A percentile compares a stretch with the other conserved stretches of the same genome.
phyloP scores from a whole-genome alignment of 208 protist genomes.

The Trypanosoma grayi region DNA sequence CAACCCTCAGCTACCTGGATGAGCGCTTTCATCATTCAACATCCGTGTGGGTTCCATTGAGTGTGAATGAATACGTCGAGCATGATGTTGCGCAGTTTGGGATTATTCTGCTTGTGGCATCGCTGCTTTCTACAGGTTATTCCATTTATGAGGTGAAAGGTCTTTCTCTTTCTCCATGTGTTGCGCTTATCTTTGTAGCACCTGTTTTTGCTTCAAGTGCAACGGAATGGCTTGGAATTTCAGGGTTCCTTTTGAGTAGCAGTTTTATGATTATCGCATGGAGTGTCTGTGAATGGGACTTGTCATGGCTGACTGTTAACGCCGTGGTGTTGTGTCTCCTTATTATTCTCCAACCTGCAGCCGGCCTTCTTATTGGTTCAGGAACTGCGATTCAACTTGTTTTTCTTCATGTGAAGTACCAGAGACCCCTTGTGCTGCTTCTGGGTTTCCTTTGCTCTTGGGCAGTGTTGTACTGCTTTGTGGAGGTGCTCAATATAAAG shows the following conservation, averaged over 20 bases:
- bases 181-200: constrained; percentile 26
- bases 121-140: constrained; percentile 55
- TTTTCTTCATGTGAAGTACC: constrained; percentile 38
- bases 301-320: constrained; percentile 54
- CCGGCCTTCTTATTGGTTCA: constrained; percentile 42
- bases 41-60: constrained; percentile 58
- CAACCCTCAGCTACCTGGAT: constrained; percentile 59
- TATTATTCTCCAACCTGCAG: constrained; percentile 51
- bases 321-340: constrained; percentile 50
- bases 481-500: constrained; percentile 24
- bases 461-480: constrained; percentile 34
- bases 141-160: constrained; percentile 50
- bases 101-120: constrained; percentile 47
- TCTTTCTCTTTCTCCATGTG: constrained; percentile 37
- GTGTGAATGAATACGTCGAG: constrained; percentile 36
- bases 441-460: constrained; percentile 29
- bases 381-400: constrained; percentile 45
- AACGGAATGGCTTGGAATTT: constrained; percentile 10
- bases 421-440: constrained; percentile 9
- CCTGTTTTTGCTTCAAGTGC: constrained; percentile 14
- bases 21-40: constrained; percentile 71
- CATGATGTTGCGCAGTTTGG: constrained; percentile 67
- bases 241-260: constrained; percentile 25
- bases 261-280: constrained; percentile 8
- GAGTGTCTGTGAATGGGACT: constrained; percentile 14